phyloP scores from a whole-genome alignment of 179 eudicot species.

The Spergularia azorica region DNA sequence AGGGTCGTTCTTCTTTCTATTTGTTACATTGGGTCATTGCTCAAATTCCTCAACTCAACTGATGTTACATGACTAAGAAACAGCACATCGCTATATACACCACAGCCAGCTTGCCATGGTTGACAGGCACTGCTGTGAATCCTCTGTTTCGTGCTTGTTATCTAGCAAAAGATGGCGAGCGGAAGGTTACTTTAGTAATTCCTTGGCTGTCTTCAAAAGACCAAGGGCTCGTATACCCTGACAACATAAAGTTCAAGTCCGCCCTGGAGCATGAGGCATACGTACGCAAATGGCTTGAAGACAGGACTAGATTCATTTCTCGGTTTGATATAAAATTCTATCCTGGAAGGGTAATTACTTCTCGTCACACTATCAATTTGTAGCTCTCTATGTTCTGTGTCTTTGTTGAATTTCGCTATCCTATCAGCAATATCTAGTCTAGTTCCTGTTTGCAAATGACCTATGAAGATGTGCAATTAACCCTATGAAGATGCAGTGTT shows the following conservation, averaged over 20 bases:
- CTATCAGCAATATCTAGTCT: too few species aligned
- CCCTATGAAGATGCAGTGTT: too few species aligned
- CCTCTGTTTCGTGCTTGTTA: constrained; percentile 95
- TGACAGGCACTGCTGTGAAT: constrained; percentile 97
- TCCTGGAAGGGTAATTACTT: constrained; percentile 68
- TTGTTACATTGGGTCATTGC: neutral
- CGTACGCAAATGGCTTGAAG: constrained; percentile 84
- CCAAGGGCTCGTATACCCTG: constrained; percentile 76
- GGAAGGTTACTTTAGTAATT: constrained; percentile 77
- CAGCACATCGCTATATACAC: constrained; percentile 88
- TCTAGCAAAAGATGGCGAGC: constrained; percentile 67
- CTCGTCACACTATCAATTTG: neutral
- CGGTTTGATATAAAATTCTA: constrained; percentile 68
- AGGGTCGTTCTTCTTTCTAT: neutral
- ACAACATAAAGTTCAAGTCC: constrained; percentile 58
- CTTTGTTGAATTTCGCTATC: neutral
- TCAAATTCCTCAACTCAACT: constrained; percentile 12
- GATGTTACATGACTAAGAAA: constrained; percentile 63
- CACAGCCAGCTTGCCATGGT: constrained; percentile 99
- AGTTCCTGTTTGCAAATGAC: too few species aligned
- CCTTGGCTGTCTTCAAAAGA: constrained; percentile 85
- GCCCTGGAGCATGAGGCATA: constrained; percentile 74
- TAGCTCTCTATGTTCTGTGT: neutral
- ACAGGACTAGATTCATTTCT: constrained; percentile 60
- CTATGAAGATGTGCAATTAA: too few species aligned